These are phyloP conservation scores for Nemania bipapillata DNA, from an alignment of 2,329 filamentous ascomycete genomes.

Conservation along the genomic window DNA sequence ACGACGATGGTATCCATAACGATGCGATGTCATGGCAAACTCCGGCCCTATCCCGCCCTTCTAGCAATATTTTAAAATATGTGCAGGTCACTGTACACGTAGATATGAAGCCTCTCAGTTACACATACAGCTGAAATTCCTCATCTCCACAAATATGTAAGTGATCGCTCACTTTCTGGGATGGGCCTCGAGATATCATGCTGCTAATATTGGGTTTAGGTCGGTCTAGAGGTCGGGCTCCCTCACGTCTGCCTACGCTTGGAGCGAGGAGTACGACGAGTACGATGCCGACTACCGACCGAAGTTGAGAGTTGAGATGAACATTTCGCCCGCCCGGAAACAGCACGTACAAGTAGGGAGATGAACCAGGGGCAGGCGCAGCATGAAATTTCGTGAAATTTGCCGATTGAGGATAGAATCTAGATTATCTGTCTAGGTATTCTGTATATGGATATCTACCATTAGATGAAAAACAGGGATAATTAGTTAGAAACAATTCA, in stretches of 20 bases:
- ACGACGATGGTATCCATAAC: not conserved
- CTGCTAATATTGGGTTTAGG: not conserved
- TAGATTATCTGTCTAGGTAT: not conserved
- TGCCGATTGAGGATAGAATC: not conserved
- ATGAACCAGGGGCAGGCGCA: not conserved
- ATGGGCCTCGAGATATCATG: not conserved
- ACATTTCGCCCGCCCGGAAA: not conserved
- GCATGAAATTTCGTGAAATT: not conserved
- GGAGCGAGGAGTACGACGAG: not conserved
- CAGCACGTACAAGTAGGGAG: not conserved
- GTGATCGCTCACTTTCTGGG: not conserved
- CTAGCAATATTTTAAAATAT: not conserved
- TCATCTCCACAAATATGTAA: not conserved
- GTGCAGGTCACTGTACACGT: not conserved
- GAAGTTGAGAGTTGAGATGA: not conserved
- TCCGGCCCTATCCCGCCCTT: not conserved
- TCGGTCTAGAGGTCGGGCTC: not conserved
- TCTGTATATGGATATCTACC: no score
- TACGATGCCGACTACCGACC: not conserved
- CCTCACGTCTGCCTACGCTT: not conserved
- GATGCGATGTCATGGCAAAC: not conserved
- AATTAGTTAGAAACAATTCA: not conserved
- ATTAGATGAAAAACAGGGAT: not conserved
- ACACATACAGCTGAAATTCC: not conserved
- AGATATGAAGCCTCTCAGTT: not conserved